Base-by-base conservation (phyloP, 306 rosid species). In the Phaseolus lunatus region DNA sequence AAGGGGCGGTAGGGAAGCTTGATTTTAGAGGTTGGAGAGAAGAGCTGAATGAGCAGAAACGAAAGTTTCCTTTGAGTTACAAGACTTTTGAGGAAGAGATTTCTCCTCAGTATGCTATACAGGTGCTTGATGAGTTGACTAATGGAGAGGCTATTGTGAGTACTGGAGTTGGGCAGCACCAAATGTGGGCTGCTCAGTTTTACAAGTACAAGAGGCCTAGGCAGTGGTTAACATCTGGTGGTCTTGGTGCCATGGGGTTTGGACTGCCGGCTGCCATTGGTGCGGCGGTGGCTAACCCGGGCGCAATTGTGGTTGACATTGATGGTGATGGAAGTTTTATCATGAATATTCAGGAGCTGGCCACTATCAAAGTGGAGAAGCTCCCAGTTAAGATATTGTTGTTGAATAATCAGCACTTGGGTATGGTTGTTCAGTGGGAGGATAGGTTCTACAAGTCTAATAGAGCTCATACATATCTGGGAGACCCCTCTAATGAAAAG, bases 361-460 rank as follows among this genome's bases (percentile, higher is more conserved):
- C 96, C n/a, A 88, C 97, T 1, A 74, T 88, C 57, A 84, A 75
- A 44, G 96, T 88, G 73, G 92, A 94, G 86, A 92, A 94, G n/a
- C 97, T 94, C 35, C 98, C 97, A 0, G 83, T 94, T 20, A 94
- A 94, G 82, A 79, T 92, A 61, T 29, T 92, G 86, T 10, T 94
- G 61, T 64, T 94, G 89, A 94, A 92, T 73, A 92, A 94, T 70
- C 98, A 94, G 53, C 96, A 94, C 77, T 85, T 94, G 86, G 97
- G 98, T 48, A 94, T 94, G 98, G 98, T 90, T 77, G 85, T 88
- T 41, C 98, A 92, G 50, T 94, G 91, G 98, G 98, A 92, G 84
- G 98, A 94, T 70, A 84, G 96, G 11, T 94, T 94, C 87, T 94
- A 92, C 33, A 92, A 90, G 85, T 85, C 97, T 0, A 92, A 94